Conservation (phyloP, 208 protist species). For the Novymonas esmeraldas region DNA sequence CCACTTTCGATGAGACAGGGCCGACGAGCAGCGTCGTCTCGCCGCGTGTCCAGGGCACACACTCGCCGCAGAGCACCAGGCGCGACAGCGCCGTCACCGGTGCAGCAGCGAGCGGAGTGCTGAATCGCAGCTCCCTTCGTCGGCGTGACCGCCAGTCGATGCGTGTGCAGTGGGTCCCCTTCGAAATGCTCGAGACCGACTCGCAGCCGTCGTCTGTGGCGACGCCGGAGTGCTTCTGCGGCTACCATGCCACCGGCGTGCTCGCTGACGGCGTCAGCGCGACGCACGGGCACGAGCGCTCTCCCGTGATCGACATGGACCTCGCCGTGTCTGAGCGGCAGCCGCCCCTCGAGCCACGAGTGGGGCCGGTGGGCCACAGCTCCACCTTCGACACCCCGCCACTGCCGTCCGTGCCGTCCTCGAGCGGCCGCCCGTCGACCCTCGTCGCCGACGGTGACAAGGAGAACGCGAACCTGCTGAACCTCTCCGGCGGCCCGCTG, state of each 20-base stretch:
- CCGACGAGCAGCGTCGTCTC: not conserved
- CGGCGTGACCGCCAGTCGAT: conserved; percentile 6
- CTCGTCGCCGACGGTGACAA: not conserved
- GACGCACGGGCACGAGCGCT: not conserved
- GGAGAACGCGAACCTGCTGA: not conserved
- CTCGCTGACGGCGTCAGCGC: not conserved
- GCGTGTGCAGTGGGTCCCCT: conserved; percentile 23
- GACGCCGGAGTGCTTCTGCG: conserved; percentile 17
- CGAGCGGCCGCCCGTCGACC: not conserved
- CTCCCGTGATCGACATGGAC: not conserved
- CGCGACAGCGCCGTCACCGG: not conserved
- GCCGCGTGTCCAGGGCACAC: too few species aligned
- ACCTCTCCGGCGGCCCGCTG: not conserved
- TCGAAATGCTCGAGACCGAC: conserved; percentile 21
- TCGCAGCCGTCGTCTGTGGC: not conserved
- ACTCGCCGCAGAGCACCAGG: too few species aligned
- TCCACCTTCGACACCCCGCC: conserved; percentile 4
- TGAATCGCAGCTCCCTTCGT: conserved; percentile 1
- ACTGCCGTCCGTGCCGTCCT: conserved; percentile 6
- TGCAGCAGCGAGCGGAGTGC: not conserved
- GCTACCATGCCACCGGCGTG: not conserved
- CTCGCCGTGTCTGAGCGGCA: not conserved
- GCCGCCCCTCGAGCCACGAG: not conserved
- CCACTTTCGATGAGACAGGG: not conserved
- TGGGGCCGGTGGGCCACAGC: too few species aligned